Evolutionary conservation across 257 asterid species (phyloP).

Genomic region (Nicotiana tomentosiformis): DNA sequence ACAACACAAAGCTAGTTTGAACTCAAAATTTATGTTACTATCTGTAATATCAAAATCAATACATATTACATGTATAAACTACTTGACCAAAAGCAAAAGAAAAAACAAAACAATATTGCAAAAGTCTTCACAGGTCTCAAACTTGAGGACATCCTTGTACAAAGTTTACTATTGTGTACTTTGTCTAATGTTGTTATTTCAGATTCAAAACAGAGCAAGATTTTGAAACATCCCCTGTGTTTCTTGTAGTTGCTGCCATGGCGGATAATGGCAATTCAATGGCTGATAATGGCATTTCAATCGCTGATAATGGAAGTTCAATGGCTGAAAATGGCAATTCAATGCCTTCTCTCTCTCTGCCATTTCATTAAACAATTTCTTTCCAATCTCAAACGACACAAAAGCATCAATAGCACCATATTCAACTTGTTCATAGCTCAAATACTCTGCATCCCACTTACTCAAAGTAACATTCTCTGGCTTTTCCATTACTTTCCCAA

Average conservation of each 20-base stretch:
- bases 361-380: background rate
- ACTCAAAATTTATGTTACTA: too few species aligned
- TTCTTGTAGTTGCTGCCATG: too few species aligned
- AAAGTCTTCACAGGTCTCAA: background rate
- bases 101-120: background rate
- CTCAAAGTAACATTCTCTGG: conserved; percentile 18
- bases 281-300: too few species aligned
- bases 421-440: conserved; percentile 20
- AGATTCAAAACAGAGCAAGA: background rate
- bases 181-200: background rate
- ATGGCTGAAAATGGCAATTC: background rate
- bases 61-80: too few species aligned
- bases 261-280: background rate
- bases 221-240: background rate
- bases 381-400: conserved; percentile 20
- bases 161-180: background rate
- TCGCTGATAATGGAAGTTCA: background rate
- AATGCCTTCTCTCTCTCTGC: background rate
- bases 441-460: conserved; percentile 18
- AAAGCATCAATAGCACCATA: conserved; percentile 25
- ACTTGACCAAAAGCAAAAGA: background rate
- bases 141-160: background rate
- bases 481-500: conserved; percentile 12
- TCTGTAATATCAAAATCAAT: too few species aligned
- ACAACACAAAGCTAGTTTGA: too few species aligned